These are phyloP conservation scores for Kurtzmaniella cleridarum DNA, from an alignment of 805 yeast genomes.

Conservation along the genomic window DNA sequence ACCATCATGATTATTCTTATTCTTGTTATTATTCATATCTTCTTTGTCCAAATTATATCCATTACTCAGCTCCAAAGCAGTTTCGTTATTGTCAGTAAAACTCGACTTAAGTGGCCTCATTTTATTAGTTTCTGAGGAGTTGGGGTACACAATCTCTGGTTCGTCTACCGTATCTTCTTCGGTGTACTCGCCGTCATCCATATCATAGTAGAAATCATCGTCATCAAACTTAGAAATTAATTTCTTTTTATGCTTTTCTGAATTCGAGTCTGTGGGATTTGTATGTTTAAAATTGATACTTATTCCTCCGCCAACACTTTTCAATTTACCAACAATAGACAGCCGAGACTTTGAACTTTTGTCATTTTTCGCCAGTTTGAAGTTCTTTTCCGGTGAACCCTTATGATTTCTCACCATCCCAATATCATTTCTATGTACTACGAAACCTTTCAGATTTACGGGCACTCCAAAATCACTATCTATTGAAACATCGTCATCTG, in stretches of 20 bases:
- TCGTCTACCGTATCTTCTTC: constrained; percentile 13
- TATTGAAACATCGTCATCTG: constrained; percentile 17
- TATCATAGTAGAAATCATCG: constrained; percentile 2
- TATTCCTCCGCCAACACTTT: too few species aligned
- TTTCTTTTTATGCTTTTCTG: constrained; percentile 1
- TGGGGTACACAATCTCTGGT: neutral
- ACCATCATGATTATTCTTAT: too few species aligned
- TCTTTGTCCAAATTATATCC: constrained; percentile 4
- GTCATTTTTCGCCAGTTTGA: neutral
- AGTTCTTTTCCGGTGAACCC: constrained; percentile 12
- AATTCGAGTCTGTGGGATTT: too few species aligned
- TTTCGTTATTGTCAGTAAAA: too few species aligned
- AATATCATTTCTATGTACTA: constrained; percentile 20
- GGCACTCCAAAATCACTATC: constrained; percentile 29
- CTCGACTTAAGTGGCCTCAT: too few species aligned
- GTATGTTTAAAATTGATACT: too few species aligned
- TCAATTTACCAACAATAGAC: too few species aligned
- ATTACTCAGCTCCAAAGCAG: constrained; percentile 1
- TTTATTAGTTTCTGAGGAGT: too few species aligned
- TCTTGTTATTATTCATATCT: constrained; percentile 4
- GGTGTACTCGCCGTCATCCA: constrained; percentile 7
- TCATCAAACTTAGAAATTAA: constrained; percentile 1
- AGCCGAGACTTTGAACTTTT: neutral
- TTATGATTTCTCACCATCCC: constrained; percentile 18
- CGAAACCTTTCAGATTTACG: constrained; percentile 17